Percentiles rank a stretch among this genome's conserved stretches.
Evolutionary conservation across 495 filamentous ascomycete species (phyloP).

Genomic region (Penicillium pancosmium): DNA sequence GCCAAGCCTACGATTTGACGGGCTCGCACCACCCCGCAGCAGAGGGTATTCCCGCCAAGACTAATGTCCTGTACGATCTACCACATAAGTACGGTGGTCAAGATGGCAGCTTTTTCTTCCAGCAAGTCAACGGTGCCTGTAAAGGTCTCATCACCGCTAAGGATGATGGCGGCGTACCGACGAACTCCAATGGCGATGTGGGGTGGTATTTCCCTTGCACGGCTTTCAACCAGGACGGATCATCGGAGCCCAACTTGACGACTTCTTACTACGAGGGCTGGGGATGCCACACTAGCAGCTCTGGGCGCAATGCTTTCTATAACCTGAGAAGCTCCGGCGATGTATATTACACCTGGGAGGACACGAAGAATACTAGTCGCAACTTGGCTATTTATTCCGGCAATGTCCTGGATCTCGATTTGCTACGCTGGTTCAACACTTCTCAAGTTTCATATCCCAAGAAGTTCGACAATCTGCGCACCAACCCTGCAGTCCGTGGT

Average conservation of each 20-base stretch:
- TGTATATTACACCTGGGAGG: conserved; percentile 96
- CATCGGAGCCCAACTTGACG: conserved; percentile 71
- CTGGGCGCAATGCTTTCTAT: conserved; percentile 76
- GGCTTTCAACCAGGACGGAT: conserved; percentile 92
- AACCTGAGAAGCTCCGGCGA: conserved; percentile 59
- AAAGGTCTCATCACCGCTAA: conserved; percentile 83
- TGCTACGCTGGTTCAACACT: conserved; percentile 88
- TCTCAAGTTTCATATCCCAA: conserved; percentile 77
- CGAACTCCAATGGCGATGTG: conserved; percentile 69
- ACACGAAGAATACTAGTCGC: conserved; percentile 83
- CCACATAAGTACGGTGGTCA: conserved; percentile 77
- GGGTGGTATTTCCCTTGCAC: conserved; percentile 98
- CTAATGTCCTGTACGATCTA: conserved; percentile 85
- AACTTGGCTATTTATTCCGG: conserved; percentile 94
- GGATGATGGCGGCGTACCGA: conserved; percentile 74
- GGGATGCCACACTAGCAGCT: conserved; percentile 78
- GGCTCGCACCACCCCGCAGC: conserved; percentile 77
- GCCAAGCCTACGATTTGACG: conserved; percentile 78
- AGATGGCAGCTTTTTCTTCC: conserved; percentile 96
- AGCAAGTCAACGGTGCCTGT: conserved; percentile 97
- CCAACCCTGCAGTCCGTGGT: conserved; percentile 78
- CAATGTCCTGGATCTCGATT: conserved; percentile 88
- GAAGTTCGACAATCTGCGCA: conserved; percentile 76
- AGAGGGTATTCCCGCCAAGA: conserved; percentile 65
- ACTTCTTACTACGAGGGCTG: conserved; percentile 79